Conservation (phyloP, 495 filamentous ascomycete genomes). For the Poronia punctata region DNA sequence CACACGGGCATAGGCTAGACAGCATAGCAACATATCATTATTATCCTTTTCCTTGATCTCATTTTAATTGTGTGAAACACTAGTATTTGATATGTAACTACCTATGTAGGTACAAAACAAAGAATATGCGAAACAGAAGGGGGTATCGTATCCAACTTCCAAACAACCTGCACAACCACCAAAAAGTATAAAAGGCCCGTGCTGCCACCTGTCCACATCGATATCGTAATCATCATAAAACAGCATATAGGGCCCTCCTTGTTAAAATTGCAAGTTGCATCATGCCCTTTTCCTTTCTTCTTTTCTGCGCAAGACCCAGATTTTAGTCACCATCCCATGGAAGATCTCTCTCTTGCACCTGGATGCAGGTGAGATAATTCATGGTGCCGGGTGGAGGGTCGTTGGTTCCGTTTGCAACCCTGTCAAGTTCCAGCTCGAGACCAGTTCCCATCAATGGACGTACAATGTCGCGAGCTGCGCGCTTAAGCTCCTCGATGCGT, state of each 20-base stretch:
- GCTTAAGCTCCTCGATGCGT: constrained; percentile 80
- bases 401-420: constrained; percentile 32
- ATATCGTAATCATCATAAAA: no score
- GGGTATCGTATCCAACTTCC: constrained; percentile 11
- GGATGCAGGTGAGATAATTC: constrained; percentile 75
- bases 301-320: no score
- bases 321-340: constrained; percentile 62
- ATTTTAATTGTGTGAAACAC: no score
- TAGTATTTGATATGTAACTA: constrained; percentile 2
- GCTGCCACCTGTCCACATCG: no score
- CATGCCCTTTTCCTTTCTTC: background rate
- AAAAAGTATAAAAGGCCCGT: background rate
- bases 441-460: constrained; percentile 78
- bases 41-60: no score
- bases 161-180: constrained; percentile 1
- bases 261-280: background rate
- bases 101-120: background rate
- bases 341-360: constrained; percentile 67
- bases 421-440: constrained; percentile 61
- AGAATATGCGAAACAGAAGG: constrained; percentile 5
- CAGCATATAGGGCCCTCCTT: no score
- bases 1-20: no score
- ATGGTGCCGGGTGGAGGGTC: constrained; percentile 29
- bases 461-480: constrained; percentile 72
- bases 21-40: no score